These are phyloP conservation scores for Daldinia sp. DNA, from an alignment of 2,329 filamentous ascomycete species.

Conservation along the genomic window DNA sequence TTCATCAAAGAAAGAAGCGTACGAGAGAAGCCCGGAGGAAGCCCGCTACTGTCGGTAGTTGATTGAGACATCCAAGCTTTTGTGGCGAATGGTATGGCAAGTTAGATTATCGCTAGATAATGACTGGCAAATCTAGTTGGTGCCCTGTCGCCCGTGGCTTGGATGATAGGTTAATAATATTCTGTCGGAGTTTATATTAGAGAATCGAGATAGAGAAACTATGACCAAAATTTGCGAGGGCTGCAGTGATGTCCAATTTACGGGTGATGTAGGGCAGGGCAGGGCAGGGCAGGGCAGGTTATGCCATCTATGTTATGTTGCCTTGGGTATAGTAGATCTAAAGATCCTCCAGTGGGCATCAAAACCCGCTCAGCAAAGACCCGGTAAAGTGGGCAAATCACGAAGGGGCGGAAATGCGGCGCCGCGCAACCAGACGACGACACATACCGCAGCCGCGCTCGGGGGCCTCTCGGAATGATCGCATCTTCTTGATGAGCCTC, in stretches of 20 bases:
- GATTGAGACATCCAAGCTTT: slow-evolving; percentile 16
- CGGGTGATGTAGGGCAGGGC: slow-evolving; percentile 24
- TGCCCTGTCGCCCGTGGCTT: slow-evolving; percentile 35
- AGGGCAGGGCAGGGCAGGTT: slow-evolving; percentile 17
- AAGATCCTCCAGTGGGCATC: slow-evolving; percentile 34
- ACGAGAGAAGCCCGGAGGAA: slow-evolving; percentile 1
- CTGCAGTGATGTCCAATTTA: slow-evolving; percentile 39
- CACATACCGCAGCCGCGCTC: slow-evolving; percentile 32
- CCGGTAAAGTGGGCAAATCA: slow-evolving; percentile 27
- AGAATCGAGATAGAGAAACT: slow-evolving; percentile 15
- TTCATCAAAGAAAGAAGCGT: slow-evolving; percentile 7
- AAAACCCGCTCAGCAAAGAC: slow-evolving; percentile 17
- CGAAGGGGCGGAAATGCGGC: slow-evolving; percentile 34
- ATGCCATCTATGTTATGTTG: slow-evolving; percentile 17
- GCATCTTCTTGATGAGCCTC: slow-evolving; percentile 24
- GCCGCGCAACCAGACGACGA: slow-evolving; percentile 36
- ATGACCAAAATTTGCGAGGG: slow-evolving; percentile 25
- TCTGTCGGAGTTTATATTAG: slow-evolving; percentile 32
- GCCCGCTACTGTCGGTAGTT: slow-evolving; percentile 35
- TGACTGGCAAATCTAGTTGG: slow-evolving; percentile 38
- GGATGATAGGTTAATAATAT: slow-evolving; percentile 42
- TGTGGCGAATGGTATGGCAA: slow-evolving; percentile 29
- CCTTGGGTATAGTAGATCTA: slow-evolving; percentile 37
- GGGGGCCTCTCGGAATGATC: slow-evolving; percentile 37
- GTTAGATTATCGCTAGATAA: slow-evolving; percentile 22